Evolutionary conservation across 1,284 basidiomycete species (phyloP).

Genomic region (Pulveroboletus sp.): DNA sequence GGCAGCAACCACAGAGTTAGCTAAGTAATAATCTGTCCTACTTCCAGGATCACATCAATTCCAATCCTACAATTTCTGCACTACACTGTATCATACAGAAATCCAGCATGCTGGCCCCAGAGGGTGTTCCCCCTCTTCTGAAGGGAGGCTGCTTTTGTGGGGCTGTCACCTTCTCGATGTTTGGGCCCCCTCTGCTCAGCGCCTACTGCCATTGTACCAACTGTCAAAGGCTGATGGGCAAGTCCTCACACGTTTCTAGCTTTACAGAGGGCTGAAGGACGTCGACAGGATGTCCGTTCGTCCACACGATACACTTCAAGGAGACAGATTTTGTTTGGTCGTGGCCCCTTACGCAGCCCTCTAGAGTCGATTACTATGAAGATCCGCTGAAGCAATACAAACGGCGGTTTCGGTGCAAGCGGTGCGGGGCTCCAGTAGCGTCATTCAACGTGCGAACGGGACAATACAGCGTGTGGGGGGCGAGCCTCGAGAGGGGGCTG

Average conservation of each 20-base stretch:
- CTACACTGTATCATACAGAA: neutral
- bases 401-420: slow-evolving; percentile 58
- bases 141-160: slow-evolving; percentile 58
- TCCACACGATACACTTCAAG: slow-evolving; percentile 60
- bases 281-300: slow-evolving; percentile 54
- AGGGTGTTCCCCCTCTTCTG: slow-evolving; percentile 15
- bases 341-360: slow-evolving; percentile 35
- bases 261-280: neutral
- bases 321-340: slow-evolving; percentile 54
- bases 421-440: slow-evolving; percentile 53
- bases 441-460: slow-evolving; percentile 49
- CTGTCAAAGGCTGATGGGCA: slow-evolving; percentile 60
- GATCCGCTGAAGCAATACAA: slow-evolving; percentile 54
- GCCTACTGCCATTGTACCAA: slow-evolving; percentile 67
- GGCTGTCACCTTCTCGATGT: slow-evolving; percentile 45
- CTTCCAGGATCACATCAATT: too few species aligned
- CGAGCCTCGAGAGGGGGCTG: slow-evolving; percentile 50
- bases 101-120: slow-evolving; percentile 16
- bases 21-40: too few species aligned
- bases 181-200: slow-evolving; percentile 49
- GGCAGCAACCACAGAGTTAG: too few species aligned
- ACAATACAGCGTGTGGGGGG: slow-evolving; percentile 57
- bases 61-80: neutral
- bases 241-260: slow-evolving; percentile 13
- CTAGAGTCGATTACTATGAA: slow-evolving; percentile 46